Base-by-base conservation (phyloP, 2,329 filamentous ascomycete species). In the Fusarium globosum region DNA sequence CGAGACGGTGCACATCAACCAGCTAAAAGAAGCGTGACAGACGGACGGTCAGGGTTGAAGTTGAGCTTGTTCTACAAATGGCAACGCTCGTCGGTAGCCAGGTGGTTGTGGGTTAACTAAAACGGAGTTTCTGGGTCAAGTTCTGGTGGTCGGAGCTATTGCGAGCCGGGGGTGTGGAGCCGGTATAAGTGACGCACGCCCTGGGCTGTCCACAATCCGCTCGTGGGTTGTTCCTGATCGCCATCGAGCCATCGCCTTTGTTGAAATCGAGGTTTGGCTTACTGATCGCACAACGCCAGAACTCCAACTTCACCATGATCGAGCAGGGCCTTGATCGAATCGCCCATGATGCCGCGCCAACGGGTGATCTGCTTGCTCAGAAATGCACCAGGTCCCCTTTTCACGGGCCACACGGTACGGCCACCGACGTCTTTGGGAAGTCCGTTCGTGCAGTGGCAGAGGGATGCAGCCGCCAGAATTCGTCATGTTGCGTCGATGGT, bases 261-360 rank as follows among this genome's bases (percentile, higher is more conserved):
- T 67, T 65, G 75, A 68, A 77, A 81, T 80, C 79, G 79, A 75
- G 65, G 42, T 79, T 79, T 78, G 75, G 79, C 77, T 72, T 69
- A 73, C 65, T 72, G 69, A 81, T 80, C 79, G 78, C 69, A 68
- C 75, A 60, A 75, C 57, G 53, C 48, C 51, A 66, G 63, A 65
- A 65, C 55, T 68, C 53, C 61, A 73, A 69, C 74, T 68, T 72
- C 64, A 68, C 59, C 68, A 63, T 65, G 65, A 71, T 66, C 62
- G 65, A 61, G 64, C 36, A 56, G 51, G 43, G 33, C 46, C 69
- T 64, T 58, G 67, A 51, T 61, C 45, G 43, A 62, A 66, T 63
- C 63, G 61, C 41, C 64, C 56, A 72, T 58, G 43, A 43, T 64
- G 63, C 51, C 42, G 65, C 71, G 67, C 73, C 67, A 75, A 61